These are phyloP conservation scores for Olyra latifolia DNA, from an alignment of 176 grass and related monocot genomes.

Conservation along the genomic window DNA sequence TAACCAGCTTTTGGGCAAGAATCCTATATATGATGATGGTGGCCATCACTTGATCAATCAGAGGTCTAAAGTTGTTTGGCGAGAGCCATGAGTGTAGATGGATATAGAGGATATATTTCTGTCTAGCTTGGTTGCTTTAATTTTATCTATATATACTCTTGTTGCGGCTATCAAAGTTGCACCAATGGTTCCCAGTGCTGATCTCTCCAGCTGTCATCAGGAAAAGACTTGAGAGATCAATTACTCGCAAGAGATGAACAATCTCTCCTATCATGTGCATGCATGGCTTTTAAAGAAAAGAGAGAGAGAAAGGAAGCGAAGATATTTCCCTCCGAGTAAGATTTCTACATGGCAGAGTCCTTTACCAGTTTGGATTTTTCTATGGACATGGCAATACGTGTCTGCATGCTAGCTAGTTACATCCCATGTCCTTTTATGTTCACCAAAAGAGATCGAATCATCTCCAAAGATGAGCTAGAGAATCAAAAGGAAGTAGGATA, in stretches of 20 bases:
- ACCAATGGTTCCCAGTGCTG: slow-evolving; percentile 14
- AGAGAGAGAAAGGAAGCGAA: neutral
- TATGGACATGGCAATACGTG: neutral
- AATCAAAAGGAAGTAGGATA: neutral
- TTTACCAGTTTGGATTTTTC: neutral
- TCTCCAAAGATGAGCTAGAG: neutral
- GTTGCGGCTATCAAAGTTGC: slow-evolving; percentile 2
- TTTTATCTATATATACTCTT: neutral
- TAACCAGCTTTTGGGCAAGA: slow-evolving; percentile 40
- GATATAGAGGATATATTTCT: slow-evolving; percentile 19
- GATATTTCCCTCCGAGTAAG: neutral
- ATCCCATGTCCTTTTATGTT: neutral
- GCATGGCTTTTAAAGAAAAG: neutral
- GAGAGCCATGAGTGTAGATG: neutral
- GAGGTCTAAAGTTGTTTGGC: slow-evolving; percentile 32
- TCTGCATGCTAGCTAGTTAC: neutral
- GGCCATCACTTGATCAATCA: slow-evolving; percentile 5
- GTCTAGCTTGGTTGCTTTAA: slow-evolving; percentile 10
- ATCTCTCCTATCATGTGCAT: slow-evolving; percentile 1
- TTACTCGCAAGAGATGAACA: neutral
- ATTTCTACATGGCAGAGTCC: neutral
- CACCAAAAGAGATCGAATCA: neutral
- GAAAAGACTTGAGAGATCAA: neutral
- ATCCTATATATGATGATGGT: slow-evolving; percentile 23
- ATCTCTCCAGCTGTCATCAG: slow-evolving; percentile 28